A percentile compares a stretch with the other conserved stretches of the same genome.
phyloP scores from a whole-genome alignment of 495 filamentous ascomycete genomes.

The Astrothelium subdiscretum region DNA sequence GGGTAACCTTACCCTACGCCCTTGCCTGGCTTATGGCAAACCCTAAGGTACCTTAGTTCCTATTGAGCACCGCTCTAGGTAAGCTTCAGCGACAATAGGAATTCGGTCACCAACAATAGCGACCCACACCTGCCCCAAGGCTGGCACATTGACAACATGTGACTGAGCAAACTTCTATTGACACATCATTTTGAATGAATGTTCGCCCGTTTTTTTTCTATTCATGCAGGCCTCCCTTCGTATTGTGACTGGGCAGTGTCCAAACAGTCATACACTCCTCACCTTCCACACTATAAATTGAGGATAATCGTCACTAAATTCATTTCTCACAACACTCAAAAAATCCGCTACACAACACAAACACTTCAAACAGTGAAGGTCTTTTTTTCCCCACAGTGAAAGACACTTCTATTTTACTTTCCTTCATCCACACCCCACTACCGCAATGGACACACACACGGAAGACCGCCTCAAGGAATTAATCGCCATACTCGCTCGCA shows the following conservation, averaged over 20 bases:
- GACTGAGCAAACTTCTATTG: not conserved
- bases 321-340: not conserved
- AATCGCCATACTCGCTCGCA: not conserved
- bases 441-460: not conserved
- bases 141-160: not conserved
- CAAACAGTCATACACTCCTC: not conserved
- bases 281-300: not conserved
- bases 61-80: not conserved
- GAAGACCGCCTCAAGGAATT: not conserved
- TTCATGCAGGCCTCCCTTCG: not conserved
- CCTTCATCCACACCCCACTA: not conserved
- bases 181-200: not conserved
- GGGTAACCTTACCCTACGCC: too few relatives aligned
- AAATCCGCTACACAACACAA: not conserved
- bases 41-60: not conserved
- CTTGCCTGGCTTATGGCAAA: too few relatives aligned
- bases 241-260: not conserved
- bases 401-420: not conserved
- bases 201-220: not conserved
- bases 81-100: not conserved
- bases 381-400: not conserved
- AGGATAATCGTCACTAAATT: not conserved
- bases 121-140: not conserved
- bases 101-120: slow-evolving; percentile 1
- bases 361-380: not conserved